These are phyloP conservation scores for Schizothecium vesticola DNA, from an alignment of 495 filamentous ascomycete genomes.

Conservation along the genomic window DNA sequence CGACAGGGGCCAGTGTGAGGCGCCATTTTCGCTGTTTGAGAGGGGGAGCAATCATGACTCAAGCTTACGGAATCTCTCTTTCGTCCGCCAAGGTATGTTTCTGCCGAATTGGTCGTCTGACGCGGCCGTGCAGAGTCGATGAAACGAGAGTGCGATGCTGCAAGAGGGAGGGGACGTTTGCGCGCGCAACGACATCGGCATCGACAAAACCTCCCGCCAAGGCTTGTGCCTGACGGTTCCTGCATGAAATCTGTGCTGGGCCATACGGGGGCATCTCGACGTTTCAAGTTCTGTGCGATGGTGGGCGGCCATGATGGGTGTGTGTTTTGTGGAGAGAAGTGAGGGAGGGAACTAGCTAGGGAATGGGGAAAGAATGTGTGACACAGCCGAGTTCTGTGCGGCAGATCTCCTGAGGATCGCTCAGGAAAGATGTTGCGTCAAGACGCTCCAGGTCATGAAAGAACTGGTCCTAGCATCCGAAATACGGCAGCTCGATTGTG, in stretches of 20 bases:
- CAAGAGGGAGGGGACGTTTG: neutral
- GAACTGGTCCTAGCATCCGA: neutral
- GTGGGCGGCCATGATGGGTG: neutral
- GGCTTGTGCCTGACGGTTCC: neutral
- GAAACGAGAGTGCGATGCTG: neutral
- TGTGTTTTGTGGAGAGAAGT: neutral
- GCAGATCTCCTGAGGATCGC: no score
- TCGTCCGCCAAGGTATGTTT: neutral
- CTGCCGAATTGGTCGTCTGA: neutral
- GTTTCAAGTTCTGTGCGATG: neutral
- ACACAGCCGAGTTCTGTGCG: no score
- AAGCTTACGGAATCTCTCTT: neutral
- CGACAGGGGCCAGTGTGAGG: neutral
- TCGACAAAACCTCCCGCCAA: neutral
- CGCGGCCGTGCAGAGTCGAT: neutral
- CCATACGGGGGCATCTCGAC: neutral
- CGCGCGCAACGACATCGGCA: neutral
- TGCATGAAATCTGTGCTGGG: neutral
- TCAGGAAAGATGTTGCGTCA: no score
- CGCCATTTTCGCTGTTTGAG: neutral
- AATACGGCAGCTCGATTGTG: neutral
- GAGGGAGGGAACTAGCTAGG: neutral
- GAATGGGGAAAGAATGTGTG: neutral
- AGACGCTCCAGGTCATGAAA: neutral
- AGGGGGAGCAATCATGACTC: neutral